Conservation (phyloP, 306 rosid genomes). For the Prunus davidiana region DNA sequence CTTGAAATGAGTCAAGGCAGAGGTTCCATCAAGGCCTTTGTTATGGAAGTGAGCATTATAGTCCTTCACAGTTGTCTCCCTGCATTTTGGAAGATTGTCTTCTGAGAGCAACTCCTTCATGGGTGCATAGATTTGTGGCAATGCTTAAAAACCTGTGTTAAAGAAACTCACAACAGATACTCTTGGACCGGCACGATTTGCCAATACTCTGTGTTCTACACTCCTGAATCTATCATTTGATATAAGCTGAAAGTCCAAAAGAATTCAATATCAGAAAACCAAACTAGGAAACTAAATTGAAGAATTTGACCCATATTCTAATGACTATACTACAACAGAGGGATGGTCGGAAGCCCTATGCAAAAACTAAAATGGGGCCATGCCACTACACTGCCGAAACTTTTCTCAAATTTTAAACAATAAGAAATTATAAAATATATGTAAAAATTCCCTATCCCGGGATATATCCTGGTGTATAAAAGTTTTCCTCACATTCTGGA, state of each 20-base stretch:
- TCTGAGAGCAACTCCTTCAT: conserved; percentile 8
- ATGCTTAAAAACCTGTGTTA: neutral
- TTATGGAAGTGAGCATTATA: neutral
- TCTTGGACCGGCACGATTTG: conserved; percentile 13
- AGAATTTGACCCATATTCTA: no score
- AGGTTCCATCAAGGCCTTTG: neutral
- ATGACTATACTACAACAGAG: no score
- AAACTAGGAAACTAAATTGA: neutral
- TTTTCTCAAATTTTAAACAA: no score
- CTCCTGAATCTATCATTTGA: conserved; percentile 49
- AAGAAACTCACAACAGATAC: neutral
- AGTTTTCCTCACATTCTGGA: no score
- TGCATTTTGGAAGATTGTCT: conserved; percentile 5
- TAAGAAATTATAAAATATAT: no score
- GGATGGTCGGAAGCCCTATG: no score
- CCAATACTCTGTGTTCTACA: conserved; percentile 31
- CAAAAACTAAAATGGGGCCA: no score
- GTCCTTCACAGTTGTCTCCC: neutral
- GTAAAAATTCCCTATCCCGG: no score
- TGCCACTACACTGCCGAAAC: no score
- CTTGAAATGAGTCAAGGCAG: conserved; percentile 1
- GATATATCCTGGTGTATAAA: no score
- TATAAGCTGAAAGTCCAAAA: neutral
- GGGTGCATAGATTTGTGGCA: neutral
- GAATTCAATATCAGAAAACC: neutral